Percentiles rank a stretch among this genome's conserved stretches.
phyloP scores from a whole-genome alignment of 2,329 filamentous ascomycete genomes.

The Clonostachys rhizophaga region DNA sequence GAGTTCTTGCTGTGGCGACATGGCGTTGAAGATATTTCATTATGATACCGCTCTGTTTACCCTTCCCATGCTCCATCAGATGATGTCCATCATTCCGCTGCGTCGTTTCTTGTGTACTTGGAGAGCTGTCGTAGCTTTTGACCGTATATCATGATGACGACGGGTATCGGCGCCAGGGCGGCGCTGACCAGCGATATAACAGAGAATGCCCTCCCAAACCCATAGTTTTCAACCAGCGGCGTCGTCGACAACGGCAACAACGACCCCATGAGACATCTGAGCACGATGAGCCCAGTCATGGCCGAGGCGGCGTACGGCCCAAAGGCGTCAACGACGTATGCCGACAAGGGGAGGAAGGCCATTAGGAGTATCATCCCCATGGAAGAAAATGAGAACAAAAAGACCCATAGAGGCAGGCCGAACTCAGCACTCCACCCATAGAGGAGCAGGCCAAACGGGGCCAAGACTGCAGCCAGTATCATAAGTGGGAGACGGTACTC shows the following conservation, averaged over 20 bases:
- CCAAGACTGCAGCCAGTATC: constrained; percentile 36
- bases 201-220: constrained; percentile 47
- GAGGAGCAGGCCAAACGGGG: constrained; percentile 36
- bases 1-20: too few species aligned
- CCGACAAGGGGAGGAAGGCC: constrained; percentile 41
- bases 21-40: too few species aligned
- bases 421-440: constrained; percentile 49
- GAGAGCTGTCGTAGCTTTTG: constrained; percentile 42
- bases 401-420: constrained; percentile 29
- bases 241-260: constrained; percentile 48
- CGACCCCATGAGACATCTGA: constrained; percentile 49
- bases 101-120: constrained; percentile 1
- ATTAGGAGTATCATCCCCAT: constrained; percentile 41
- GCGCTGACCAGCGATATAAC: constrained; percentile 35
- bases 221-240: constrained; percentile 40
- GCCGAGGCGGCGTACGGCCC: constrained; percentile 51
- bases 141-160: constrained; percentile 46
- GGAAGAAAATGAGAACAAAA: constrained; percentile 36
- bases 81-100: too few species aligned
- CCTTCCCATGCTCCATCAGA: too few species aligned
- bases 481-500: constrained; percentile 50
- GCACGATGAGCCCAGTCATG: constrained; percentile 51
- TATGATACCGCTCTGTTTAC: too few species aligned
- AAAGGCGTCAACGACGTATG: constrained; percentile 54
- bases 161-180: constrained; percentile 42